Conservation (phyloP, 305 asterid species). For the Lippia alba region DNA sequence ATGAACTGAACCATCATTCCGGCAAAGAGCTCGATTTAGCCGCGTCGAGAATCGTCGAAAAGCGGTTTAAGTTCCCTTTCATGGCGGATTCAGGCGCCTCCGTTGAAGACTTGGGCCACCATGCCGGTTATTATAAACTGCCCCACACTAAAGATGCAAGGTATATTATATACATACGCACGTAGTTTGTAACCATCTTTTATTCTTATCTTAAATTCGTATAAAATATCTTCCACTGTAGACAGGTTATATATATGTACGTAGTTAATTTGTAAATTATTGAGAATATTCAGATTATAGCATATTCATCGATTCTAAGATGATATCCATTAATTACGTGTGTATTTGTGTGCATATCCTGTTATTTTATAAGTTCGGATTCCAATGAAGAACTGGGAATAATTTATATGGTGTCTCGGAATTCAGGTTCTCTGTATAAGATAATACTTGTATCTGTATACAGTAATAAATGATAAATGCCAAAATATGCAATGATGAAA, state of each 20-base stretch:
- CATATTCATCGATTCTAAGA: too few species aligned
- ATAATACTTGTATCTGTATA: not conserved
- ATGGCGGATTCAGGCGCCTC: constrained; percentile 47
- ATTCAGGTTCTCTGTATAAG: not conserved
- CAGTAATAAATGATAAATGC: constrained; percentile 6
- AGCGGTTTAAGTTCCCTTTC: constrained; percentile 48
- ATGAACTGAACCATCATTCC: constrained; percentile 45
- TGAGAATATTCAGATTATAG: too few species aligned
- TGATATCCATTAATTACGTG: too few species aligned
- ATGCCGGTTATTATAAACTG: constrained; percentile 75
- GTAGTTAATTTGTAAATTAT: too few species aligned
- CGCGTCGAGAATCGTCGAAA: constrained; percentile 58
- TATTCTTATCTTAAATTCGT: too few species aligned
- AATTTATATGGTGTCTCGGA: not conserved
- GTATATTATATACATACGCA: constrained; percentile 31
- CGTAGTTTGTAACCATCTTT: too few species aligned
- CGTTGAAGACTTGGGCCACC: constrained; percentile 68
- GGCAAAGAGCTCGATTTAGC: constrained; percentile 6
- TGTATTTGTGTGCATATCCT: not conserved
- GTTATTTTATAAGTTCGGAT: constrained; percentile 7
- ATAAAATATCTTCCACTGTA: too few species aligned
- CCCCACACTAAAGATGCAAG: constrained; percentile 68
- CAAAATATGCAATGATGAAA: not conserved
- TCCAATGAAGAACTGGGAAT: constrained; percentile 7
- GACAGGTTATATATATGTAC: too few species aligned